phyloP scores from a whole-genome alignment of 192 early-diverging fungal genomes.

The Dissophora ornata region DNA sequence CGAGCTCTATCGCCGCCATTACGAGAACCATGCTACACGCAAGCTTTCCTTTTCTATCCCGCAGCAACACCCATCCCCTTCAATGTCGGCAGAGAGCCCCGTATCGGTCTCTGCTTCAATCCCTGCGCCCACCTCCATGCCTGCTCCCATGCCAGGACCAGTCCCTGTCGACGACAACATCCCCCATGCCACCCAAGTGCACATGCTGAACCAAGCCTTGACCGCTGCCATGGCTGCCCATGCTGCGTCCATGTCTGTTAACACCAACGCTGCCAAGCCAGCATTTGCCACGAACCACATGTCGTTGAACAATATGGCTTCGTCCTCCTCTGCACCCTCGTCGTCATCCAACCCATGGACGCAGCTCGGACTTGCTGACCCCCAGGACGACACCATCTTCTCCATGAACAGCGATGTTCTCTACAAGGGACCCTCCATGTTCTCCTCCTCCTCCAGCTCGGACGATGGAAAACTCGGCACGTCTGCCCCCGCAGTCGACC shows the following conservation, averaged over 20 bases:
- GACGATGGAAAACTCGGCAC: constrained; percentile 14
- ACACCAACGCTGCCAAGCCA: constrained; percentile 3
- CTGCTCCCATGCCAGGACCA: constrained; percentile 25
- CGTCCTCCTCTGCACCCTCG: constrained; percentile 16
- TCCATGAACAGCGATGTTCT: constrained; percentile 45
- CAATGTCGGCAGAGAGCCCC: constrained; percentile 9
- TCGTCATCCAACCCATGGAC: constrained; percentile 38
- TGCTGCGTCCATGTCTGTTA: constrained; percentile 8
- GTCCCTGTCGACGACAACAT: constrained; percentile 43
- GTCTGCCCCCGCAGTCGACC: constrained; percentile 6
- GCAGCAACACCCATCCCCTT: constrained; percentile 26
- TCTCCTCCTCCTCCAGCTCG: constrained; percentile 12
- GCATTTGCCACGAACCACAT: not conserved
- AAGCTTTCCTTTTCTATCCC: constrained; percentile 33
- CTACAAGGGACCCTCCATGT: constrained; percentile 33
- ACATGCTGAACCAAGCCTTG: constrained; percentile 50
- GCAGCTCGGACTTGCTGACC: constrained; percentile 31
- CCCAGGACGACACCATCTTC: constrained; percentile 48
- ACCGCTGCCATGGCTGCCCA: constrained; percentile 43
- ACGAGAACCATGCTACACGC: constrained; percentile 39
- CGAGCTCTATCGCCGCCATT: constrained; percentile 54
- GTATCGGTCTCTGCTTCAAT: not conserved
- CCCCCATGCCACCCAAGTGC: constrained; percentile 39
- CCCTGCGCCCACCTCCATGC: constrained; percentile 12
- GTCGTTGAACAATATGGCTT: constrained; percentile 7